A percentile compares a stretch with the other conserved stretches of the same genome.
Evolutionary conservation across 2,329 filamentous ascomycete genomes (phyloP).

Genomic region (Elsinoe ampelina): DNA sequence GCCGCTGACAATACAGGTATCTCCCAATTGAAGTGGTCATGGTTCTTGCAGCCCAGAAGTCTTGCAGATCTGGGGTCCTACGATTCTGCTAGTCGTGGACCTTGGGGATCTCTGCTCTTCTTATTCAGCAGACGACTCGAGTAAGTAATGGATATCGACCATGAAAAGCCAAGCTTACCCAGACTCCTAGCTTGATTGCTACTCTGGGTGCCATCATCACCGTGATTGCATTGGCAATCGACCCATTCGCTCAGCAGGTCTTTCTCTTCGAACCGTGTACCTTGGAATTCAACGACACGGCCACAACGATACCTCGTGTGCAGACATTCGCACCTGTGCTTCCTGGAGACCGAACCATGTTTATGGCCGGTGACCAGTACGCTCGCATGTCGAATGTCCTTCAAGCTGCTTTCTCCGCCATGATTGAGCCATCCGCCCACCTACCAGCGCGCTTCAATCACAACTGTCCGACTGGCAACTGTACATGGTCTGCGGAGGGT

Average conservation of each 20-base stretch:
- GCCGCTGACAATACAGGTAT: too few species aligned
- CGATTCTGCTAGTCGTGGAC: conserved; percentile 29
- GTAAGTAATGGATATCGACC: background rate
- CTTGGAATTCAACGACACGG: background rate
- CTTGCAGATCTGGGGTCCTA: conserved; percentile 24
- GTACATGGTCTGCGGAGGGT: background rate
- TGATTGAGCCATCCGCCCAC: background rate
- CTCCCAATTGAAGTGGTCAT: conserved; percentile 16
- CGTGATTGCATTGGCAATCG: conserved; percentile 18
- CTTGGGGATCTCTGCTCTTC: conserved; percentile 24
- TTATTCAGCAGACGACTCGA: conserved; percentile 15
- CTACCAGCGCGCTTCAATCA: background rate
- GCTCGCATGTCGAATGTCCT: background rate
- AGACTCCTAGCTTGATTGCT: conserved; percentile 13
- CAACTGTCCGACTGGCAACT: background rate
- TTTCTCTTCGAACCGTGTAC: conserved; percentile 1
- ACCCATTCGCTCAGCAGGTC: conserved; percentile 13
- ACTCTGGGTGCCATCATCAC: conserved; percentile 24
- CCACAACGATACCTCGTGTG: background rate
- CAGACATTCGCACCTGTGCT: conserved; percentile 2
- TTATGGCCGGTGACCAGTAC: background rate
- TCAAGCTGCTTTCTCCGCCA: background rate
- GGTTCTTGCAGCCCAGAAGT: conserved; percentile 12
- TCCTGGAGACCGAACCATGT: background rate
- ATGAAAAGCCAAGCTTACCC: conserved; percentile 12